phyloP scores from a whole-genome alignment of 306 rosid genomes.

The Lathyrus sativus region DNA sequence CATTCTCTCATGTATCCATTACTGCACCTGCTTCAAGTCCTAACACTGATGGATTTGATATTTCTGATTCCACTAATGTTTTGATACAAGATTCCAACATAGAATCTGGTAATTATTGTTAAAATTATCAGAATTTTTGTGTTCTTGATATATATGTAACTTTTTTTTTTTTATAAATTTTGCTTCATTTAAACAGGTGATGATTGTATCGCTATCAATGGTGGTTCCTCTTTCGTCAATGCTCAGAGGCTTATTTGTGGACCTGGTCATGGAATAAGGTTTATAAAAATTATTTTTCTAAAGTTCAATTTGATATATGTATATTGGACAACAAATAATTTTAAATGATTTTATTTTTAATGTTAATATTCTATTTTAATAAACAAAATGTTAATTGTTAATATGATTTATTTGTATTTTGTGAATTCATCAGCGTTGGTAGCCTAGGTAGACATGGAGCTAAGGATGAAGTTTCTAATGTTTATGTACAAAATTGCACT shows the following conservation, averaged over 20 bases:
- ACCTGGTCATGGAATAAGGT: conserved; percentile 64
- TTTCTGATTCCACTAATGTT: conserved; percentile 32
- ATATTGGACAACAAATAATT: background rate
- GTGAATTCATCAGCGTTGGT: conserved; percentile 41
- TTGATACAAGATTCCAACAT: conserved; percentile 31
- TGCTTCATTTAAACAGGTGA: conserved; percentile 37
- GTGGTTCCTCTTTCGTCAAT: conserved; percentile 39
- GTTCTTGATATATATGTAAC: background rate
- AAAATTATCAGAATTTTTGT: background rate
- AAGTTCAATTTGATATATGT: too few relatives aligned
- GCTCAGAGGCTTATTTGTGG: conserved; percentile 43
- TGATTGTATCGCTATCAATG: conserved; percentile 49
- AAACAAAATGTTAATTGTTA: background rate
- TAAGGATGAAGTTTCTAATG: conserved; percentile 24
- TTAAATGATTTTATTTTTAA: background rate
- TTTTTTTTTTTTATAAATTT: background rate
- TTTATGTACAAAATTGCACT: conserved; percentile 43
- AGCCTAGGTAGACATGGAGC: conserved; percentile 40
- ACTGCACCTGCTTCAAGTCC: conserved; percentile 48
- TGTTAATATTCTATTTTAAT: background rate
- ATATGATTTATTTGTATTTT: background rate
- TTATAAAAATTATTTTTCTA: background rate
- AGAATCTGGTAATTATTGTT: conserved; percentile 31
- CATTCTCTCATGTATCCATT: conserved; percentile 7
- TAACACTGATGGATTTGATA: conserved; percentile 54